phyloP scores from a whole-genome alignment of 2,329 filamentous ascomycete genomes.

The Calycina herbarum region DNA sequence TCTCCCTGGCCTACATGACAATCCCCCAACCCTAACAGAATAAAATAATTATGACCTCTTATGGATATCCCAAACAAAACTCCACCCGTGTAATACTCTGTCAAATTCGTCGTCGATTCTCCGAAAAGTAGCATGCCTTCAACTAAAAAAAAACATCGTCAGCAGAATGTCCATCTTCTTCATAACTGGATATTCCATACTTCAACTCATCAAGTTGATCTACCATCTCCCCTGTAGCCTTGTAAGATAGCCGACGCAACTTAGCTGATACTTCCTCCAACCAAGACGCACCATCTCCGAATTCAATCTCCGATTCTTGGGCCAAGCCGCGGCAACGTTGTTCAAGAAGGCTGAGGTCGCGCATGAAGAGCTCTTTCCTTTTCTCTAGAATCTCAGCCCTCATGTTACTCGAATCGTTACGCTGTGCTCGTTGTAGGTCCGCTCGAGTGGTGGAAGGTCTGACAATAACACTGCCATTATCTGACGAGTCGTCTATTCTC shows the following conservation, averaged over 20 bases:
- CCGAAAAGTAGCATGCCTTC: background rate
- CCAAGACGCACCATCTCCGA: background rate
- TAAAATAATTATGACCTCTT: background rate
- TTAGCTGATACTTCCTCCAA: constrained; percentile 3
- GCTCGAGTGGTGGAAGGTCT: background rate
- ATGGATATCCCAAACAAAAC: background rate
- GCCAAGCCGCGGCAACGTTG: background rate
- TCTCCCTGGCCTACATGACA: background rate
- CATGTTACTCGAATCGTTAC: background rate
- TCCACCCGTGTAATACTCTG: background rate
- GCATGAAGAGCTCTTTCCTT: background rate
- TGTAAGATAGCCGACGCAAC: constrained; percentile 1
- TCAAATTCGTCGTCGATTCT: background rate
- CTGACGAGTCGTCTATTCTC: background rate
- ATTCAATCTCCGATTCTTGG: background rate
- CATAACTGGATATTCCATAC: background rate
- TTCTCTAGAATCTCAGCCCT: background rate
- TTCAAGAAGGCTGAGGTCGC: background rate
- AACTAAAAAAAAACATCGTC: background rate
- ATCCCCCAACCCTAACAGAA: background rate
- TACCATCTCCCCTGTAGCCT: background rate
- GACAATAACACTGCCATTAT: background rate
- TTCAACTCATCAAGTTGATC: background rate
- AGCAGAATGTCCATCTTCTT: background rate
- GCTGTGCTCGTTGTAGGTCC: background rate